Evolutionary conservation across 805 yeast genomes (phyloP), one percentile per base, ranked within the genome.

Genomic region (Lachancea nothofagi): DNA sequence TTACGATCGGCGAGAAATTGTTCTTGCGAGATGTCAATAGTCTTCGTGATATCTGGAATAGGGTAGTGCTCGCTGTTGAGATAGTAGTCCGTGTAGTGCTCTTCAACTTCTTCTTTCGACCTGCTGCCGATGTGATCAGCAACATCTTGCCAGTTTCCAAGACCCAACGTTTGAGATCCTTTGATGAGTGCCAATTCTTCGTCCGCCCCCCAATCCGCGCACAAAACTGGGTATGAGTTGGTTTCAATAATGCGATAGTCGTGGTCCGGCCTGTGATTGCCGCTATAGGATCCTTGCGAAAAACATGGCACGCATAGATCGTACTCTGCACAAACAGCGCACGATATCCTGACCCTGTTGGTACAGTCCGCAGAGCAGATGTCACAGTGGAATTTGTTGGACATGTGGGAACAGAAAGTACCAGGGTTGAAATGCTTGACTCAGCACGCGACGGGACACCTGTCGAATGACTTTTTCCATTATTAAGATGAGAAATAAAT

Each of bases 301-400:
- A 93, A 93, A 61, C 99, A 93, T 2, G 95, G 96, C 4, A 94
- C 97, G 69, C 99, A 93, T n/a, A 93, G 67, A 60, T 93, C 98
- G 55, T 90, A 93, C 61, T 90, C 97, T 3, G 78, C 70, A 64
- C 98, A 94, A 24, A 78, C 81, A 0, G 97, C 97, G 69, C 98
- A 93, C 37, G 83, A 72, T 34, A 93, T 80, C 46, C 97, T 73
- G 33, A 93, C 93, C 49, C 97, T 68, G 54, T 89, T 80, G 1
- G 97, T 89, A 59, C 97, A 85, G 61, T 93, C 98, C 1, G 95
- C 74, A n/a, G 96, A 81, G 59, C 99, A 93, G 9, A 87, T 87
- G 64, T 93, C 98, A 65, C 99, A 93, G 58, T 87, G 95, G 60
- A 76, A 87, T 54, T 77, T 74, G 32, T 71, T 71, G 51, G 71